Conservation (phyloP, 1,284 basidiomycete genomes). For the Thecaphora thlaspeos region DNA sequence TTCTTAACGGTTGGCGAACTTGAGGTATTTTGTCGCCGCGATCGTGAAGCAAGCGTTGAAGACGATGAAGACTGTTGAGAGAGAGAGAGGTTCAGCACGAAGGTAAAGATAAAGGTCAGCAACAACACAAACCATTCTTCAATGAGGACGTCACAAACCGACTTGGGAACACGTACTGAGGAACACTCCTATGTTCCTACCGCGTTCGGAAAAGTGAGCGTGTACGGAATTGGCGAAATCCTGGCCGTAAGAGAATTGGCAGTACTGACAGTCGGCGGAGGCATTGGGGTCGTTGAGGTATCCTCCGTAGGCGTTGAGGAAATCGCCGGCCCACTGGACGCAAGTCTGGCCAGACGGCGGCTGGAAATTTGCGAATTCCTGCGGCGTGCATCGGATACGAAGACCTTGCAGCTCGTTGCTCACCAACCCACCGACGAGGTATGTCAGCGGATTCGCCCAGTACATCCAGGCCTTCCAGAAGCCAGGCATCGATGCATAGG, state of each 20-base stretch:
- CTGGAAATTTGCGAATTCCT: slow-evolving; percentile 67
- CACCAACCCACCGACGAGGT: slow-evolving; percentile 62
- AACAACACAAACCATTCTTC: no score
- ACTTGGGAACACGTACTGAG: no score
- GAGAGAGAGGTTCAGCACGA: no score
- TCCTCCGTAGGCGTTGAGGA: slow-evolving; percentile 66
- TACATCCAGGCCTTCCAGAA: slow-evolving; percentile 17
- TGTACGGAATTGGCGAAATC: slow-evolving; percentile 70
- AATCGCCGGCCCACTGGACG: slow-evolving; percentile 59
- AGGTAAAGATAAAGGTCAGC: no score
- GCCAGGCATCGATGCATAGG: slow-evolving; percentile 50
- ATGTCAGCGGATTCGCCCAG: slow-evolving; percentile 17
- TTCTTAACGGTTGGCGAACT: slow-evolving; percentile 31
- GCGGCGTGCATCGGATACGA: slow-evolving; percentile 66
- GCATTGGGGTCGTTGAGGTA: slow-evolving; percentile 74
- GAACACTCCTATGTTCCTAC: slow-evolving; percentile 28
- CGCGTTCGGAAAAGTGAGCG: slow-evolving; percentile 63
- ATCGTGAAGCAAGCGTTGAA: slow-evolving; percentile 27
- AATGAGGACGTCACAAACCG: no score
- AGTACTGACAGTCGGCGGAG: slow-evolving; percentile 68
- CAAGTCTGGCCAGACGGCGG: slow-evolving; percentile 77
- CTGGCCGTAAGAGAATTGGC: slow-evolving; percentile 69
- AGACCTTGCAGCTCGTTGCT: slow-evolving; percentile 77
- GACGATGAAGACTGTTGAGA: slow-evolving; percentile 19
- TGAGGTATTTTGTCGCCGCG: slow-evolving; percentile 23